Conservation (phyloP, 768 basidiomycete genomes). For the Kwoniella botswanensis region DNA sequence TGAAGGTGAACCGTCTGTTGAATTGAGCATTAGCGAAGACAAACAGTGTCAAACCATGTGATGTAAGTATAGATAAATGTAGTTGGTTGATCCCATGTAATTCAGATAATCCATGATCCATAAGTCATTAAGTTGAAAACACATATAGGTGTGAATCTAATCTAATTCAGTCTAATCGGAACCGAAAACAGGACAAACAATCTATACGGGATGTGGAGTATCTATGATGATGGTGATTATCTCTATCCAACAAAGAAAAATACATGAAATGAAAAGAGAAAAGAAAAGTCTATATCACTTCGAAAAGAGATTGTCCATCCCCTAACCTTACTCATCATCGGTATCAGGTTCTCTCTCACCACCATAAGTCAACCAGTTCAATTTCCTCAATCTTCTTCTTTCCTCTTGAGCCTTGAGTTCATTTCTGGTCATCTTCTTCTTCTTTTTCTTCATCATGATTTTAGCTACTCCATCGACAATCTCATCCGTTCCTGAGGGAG, state of each 20-base stretch:
- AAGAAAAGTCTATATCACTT: background rate
- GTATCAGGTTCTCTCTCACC: constrained; percentile 62
- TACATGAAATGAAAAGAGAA: background rate
- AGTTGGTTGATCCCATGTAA: background rate
- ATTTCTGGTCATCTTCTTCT: constrained; percentile 71
- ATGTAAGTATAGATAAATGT: background rate
- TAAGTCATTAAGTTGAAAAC: background rate
- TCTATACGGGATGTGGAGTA: background rate
- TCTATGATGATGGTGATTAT: background rate
- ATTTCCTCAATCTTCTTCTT: constrained; percentile 75
- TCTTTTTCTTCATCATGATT: constrained; percentile 66
- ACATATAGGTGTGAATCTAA: background rate
- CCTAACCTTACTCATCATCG: constrained; percentile 42
- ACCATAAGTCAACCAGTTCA: constrained; percentile 81
- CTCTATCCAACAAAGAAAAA: background rate
- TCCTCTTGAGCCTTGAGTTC: constrained; percentile 86
- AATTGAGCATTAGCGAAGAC: too few species aligned
- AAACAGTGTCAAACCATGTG: too few species aligned
- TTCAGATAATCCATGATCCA: constrained; percentile 2
- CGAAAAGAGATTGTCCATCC: background rate
- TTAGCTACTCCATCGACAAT: constrained; percentile 47
- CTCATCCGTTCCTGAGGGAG: constrained; percentile 45
- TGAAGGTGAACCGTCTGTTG: too few species aligned
- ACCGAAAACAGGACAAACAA: background rate
- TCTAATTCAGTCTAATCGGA: background rate